Conservation (phyloP, 164 flowering plant genomes). For the Echeveria elegans region DNA sequence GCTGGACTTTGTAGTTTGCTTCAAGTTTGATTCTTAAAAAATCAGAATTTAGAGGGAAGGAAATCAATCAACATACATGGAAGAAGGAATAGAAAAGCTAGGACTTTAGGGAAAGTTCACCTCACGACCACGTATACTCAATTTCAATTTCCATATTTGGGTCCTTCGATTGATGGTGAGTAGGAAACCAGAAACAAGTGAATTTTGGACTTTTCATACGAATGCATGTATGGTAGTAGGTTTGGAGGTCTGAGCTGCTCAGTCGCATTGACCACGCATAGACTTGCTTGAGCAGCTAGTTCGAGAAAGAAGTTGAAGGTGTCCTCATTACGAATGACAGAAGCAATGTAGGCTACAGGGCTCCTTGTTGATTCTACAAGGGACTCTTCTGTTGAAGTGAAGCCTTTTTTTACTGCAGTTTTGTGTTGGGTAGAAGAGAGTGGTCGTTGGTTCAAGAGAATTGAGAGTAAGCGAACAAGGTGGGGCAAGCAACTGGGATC, state of each 20-base stretch:
- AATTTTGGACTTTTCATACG: slow-evolving; percentile 49
- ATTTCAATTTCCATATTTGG: no score
- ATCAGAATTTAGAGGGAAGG: no score
- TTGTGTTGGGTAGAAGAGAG: background rate
- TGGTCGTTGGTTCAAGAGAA: slow-evolving; percentile 27
- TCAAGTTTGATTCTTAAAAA: no score
- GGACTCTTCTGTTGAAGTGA: slow-evolving; percentile 7
- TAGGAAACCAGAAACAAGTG: slow-evolving; percentile 30
- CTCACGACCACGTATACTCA: no score
- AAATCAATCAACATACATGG: no score
- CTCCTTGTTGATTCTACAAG: background rate
- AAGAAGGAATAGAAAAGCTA: no score
- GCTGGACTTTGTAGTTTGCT: no score
- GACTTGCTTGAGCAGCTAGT: slow-evolving; percentile 39
- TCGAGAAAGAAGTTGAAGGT: slow-evolving; percentile 58
- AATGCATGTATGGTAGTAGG: slow-evolving; percentile 70
- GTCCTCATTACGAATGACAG: slow-evolving; percentile 66
- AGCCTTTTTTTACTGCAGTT: background rate
- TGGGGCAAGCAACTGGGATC: slow-evolving; percentile 76
- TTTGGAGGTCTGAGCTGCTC: slow-evolving; percentile 28
- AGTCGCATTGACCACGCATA: slow-evolving; percentile 52
- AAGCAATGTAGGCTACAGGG: slow-evolving; percentile 70
- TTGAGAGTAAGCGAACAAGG: slow-evolving; percentile 54
- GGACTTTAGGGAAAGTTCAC: no score
- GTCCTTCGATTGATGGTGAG: background rate